phyloP scores from a whole-genome alignment of 495 filamentous ascomycete genomes.

The Neurospora africana region DNA sequence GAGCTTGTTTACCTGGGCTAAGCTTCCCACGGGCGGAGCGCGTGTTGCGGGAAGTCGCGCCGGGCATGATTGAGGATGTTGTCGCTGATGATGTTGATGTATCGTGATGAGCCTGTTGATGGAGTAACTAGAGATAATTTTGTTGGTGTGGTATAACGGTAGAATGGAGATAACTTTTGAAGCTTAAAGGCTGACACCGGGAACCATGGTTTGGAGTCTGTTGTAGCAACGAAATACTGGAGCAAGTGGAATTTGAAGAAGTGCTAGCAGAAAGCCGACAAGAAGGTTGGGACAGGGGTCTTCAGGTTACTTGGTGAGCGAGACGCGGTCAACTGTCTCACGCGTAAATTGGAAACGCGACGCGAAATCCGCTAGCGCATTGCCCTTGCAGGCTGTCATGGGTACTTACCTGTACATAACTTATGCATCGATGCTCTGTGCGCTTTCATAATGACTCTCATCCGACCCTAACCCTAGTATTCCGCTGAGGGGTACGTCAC shows the following conservation, averaged over 20 bases:
- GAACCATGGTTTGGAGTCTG: not conserved
- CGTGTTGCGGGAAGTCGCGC: constrained; percentile 16
- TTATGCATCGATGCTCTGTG: not conserved
- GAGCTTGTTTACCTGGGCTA: constrained; percentile 7
- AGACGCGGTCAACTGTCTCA: constrained; percentile 2
- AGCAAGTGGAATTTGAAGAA: not conserved
- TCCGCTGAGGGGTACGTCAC: constrained; percentile 11
- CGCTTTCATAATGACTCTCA: not conserved
- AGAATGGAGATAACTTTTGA: not conserved
- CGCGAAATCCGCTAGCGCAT: not conserved
- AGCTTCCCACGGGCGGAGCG: constrained; percentile 18
- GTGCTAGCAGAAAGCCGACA: not conserved
- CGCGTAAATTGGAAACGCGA: constrained; percentile 13
- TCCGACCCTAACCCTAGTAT: constrained; percentile 1
- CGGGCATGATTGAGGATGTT: constrained; percentile 19
- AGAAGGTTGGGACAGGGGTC: constrained; percentile 3
- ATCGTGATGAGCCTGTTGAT: not conserved
- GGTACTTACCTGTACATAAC: not conserved
- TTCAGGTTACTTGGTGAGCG: not conserved
- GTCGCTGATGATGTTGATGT: not conserved
- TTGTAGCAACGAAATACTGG: not conserved
- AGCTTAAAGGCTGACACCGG: not conserved
- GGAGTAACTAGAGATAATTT: not conserved
- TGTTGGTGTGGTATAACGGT: not conserved
- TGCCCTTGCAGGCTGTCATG: not conserved